Base-by-base conservation (phyloP, 306 rosid genomes). In the Clitoria ternatea region DNA sequence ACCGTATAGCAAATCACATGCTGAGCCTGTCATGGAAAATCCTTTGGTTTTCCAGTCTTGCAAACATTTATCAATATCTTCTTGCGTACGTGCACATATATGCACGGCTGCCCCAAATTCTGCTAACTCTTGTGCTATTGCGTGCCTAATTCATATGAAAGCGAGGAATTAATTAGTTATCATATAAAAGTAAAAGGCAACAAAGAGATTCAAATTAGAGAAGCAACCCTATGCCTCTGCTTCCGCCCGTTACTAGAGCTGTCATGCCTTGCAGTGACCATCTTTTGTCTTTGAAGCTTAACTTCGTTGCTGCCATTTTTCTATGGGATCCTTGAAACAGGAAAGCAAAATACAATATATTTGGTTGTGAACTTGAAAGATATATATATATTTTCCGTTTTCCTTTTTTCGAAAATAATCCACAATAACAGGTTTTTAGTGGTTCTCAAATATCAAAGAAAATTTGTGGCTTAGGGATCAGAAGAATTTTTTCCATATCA, bases 231-330 rank as follows among this genome's bases (percentile, higher is more conserved):
- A 78, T 78, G 36, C 86, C 86, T 37, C 66, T 8, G 13, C 63
- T 69, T 59, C 75, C 86, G 0, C 83, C 80, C 0, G 86, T 77
- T 0, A 82, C 83, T 2, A 78, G 72, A 56, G 86, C 80, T 3
- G 83, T 78, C 83, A 69, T 82, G 2, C 83, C 86, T 35, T 53
- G 45, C 1, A 80, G 77, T 13, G 80, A 80, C 80, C 84, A 80
- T 35, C 61, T 54, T 9, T 75, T 10, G 20, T 44, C 76, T 40
- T 67, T 52, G 53, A 24, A 29, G 40, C 29, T 61, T 61, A 23
- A 29, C 32, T 63, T 71, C 12, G 36, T 27, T 35, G 43, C 73
- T 2, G 1, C 73, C 73, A 77, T 70, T 33, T 32, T 36, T 45
- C 49, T 22, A 7, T 4, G 20, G 2, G 52, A 65, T 10, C 5